Evolutionary conservation across 2,329 filamentous ascomycete species (phyloP), one percentile per base, ranked within the genome.

Genomic region (Ceratocystiopsis minuta): DNA sequence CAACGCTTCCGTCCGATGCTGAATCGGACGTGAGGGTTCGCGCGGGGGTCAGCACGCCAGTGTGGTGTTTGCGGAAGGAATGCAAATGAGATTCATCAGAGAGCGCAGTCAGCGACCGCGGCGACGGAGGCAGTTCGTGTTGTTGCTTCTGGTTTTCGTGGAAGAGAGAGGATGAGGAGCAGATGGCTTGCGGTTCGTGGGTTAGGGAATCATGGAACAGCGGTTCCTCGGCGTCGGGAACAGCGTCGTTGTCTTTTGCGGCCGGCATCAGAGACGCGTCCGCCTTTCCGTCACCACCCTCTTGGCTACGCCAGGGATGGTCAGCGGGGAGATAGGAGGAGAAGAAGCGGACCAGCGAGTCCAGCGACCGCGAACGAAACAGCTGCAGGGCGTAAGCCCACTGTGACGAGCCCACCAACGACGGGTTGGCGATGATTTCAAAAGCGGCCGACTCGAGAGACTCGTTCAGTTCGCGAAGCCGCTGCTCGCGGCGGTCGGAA

Each of bases 341-440:
- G 54, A 73, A 75, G 52, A 70, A 74, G 48, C 70, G 63, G 46
- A 75, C 67, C 46, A 75, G 67, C 16, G 70, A 74, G 54, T 75
- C 71, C 43, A 73, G 65, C 3, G 69, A 73, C 50, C 62, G 67
- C 11, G 70, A 70, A 14, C 71, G 66, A 52, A 75, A 75, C 42
- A 75, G 65, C 52, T 75, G 70, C 24, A 74, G 53, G 20, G 71
- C 71, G 48, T 66, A 58, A 48, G 70, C 63, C 71, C 71, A 75
- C 57, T 74, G 70, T 16, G 70, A 61, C 38, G 67, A 70, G 44
- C 68, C 70, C 56, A 75, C 69, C 48, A 75, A 60, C 42, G 61
- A 61, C 15, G 71, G 70, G 57, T 73, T 74, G 52, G 65, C 69
- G 49, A 75, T 70, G 53, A 75, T 75, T 57, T 75, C 70, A 49